phyloP scores from a whole-genome alignment of 352 stramenopile species.

The Phytophthora parvispora region DNA sequence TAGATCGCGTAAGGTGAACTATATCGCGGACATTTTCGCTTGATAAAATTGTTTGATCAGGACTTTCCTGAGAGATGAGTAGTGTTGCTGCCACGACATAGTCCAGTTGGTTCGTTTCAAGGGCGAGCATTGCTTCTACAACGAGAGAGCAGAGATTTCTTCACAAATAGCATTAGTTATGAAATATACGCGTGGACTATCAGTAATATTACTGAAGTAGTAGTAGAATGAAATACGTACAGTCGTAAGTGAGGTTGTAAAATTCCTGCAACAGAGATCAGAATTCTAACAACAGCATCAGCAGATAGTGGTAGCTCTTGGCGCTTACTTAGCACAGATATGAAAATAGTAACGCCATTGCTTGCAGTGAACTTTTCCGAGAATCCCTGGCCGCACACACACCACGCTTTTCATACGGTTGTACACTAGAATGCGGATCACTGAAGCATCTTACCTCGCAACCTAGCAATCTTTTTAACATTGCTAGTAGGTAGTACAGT shows the following conservation, averaged over 20 bases:
- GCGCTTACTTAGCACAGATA: conserved; percentile 13
- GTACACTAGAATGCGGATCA: too few species aligned
- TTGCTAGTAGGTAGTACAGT: conserved; percentile 26
- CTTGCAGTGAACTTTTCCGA: conserved; percentile 7
- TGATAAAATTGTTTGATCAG: conserved; percentile 10
- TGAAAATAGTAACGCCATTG: conserved; percentile 6
- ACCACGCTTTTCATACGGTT: too few species aligned
- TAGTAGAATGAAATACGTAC: conserved; percentile 14
- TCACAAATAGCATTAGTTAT: too few species aligned
- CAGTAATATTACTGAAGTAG: not conserved
- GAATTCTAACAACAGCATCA: conserved; percentile 6
- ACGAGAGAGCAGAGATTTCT: conserved; percentile 11
- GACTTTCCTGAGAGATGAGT: conserved; percentile 12
- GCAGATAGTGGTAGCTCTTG: conserved; percentile 21
- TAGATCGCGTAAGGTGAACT: conserved; percentile 34
- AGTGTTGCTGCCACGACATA: conserved; percentile 13
- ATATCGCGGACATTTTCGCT: conserved; percentile 29
- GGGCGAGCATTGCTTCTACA: conserved; percentile 19
- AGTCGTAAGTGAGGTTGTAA: not conserved
- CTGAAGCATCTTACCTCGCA: conserved; percentile 15
- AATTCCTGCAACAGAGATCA: conserved; percentile 1
- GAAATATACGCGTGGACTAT: too few species aligned
- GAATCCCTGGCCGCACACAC: conserved; percentile 25
- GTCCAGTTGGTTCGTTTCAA: conserved; percentile 14
- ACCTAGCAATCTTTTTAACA: conserved; percentile 11